These are phyloP conservation scores for Hibiscus mutabilis DNA, from an alignment of 345 rosid genomes.

Conservation along the genomic window DNA sequence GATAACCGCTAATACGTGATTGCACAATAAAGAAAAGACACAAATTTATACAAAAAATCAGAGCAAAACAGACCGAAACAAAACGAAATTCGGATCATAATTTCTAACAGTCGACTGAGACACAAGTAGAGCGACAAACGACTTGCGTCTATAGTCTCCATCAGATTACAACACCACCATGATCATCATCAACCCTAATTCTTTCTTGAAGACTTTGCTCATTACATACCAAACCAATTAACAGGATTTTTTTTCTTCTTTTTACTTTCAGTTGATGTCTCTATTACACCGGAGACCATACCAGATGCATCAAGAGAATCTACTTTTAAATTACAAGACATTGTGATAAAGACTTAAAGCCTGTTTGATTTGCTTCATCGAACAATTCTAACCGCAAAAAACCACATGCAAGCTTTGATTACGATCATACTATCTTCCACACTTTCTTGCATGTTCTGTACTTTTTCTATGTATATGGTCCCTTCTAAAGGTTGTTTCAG, in stretches of 20 bases:
- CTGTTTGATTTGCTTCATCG: constrained; percentile 2
- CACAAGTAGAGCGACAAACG: too few relatives aligned
- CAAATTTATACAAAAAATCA: too few relatives aligned
- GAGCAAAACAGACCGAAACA: too few relatives aligned
- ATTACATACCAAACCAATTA: not conserved
- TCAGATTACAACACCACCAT: not conserved
- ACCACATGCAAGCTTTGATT: not conserved
- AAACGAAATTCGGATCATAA: too few relatives aligned
- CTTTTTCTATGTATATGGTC: not conserved
- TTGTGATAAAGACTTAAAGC: not conserved
- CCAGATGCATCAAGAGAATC: not conserved
- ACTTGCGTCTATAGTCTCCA: not conserved
- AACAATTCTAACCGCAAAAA: constrained; percentile 3
- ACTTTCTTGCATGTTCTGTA: too few relatives aligned
- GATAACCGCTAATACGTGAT: too few relatives aligned
- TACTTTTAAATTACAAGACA: not conserved
- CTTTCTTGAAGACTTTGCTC: not conserved
- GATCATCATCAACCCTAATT: not conserved
- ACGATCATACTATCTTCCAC: too few relatives aligned
- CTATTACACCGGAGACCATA: not conserved
- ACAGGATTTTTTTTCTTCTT: too few relatives aligned
- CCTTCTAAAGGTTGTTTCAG: not conserved
- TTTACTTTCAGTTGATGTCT: not conserved
- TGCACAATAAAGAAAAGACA: too few relatives aligned
- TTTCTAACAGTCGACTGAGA: too few relatives aligned